These are phyloP conservation scores for Atkinsonella hypoxylon DNA, from an alignment of 2,329 filamentous ascomycete species.

Conservation along the genomic window DNA sequence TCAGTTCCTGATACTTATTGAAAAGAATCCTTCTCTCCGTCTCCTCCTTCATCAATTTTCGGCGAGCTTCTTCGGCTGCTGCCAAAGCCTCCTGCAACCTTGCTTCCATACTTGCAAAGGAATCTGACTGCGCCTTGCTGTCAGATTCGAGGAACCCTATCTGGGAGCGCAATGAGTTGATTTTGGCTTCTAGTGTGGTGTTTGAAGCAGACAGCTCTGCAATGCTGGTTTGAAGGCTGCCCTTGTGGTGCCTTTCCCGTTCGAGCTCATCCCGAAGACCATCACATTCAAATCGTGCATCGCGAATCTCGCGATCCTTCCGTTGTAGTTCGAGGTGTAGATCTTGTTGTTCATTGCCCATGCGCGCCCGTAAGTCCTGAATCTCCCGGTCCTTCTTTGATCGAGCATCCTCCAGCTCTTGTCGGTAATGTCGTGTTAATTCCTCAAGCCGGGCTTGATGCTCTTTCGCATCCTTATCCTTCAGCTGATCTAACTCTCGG, in stretches of 20 bases:
- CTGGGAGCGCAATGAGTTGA: conserved; percentile 65
- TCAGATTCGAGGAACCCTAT: conserved; percentile 85
- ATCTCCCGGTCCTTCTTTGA: conserved; percentile 47
- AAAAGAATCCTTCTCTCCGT: conserved; percentile 82
- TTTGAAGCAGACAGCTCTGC: conserved; percentile 49
- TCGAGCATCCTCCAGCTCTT: conserved; percentile 55
- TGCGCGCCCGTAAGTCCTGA: conserved; percentile 45
- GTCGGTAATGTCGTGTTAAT: conserved; percentile 48
- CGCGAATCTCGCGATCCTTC: conserved; percentile 43
- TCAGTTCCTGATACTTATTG: conserved; percentile 95
- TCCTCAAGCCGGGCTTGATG: conserved; percentile 59
- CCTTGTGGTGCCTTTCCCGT: conserved; percentile 52
- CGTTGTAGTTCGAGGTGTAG: conserved; percentile 33
- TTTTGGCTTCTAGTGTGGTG: conserved; percentile 59
- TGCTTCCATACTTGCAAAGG: conserved; percentile 71
- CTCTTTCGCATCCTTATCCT: conserved; percentile 37
- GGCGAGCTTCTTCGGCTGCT: conserved; percentile 55
- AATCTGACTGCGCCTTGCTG: conserved; percentile 76
- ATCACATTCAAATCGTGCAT: conserved; percentile 32
- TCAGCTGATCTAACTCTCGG: conserved; percentile 32
- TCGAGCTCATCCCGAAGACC: conserved; percentile 38
- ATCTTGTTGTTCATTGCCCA: conserved; percentile 40
- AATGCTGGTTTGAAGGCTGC: conserved; percentile 37
- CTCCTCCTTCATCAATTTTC: conserved; percentile 84
- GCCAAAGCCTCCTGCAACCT: conserved; percentile 67